Evolutionary conservation across 148 eudicot genomes (phyloP), one percentile per base, ranked within the genome.

Genomic region (Dianthus caryophyllus): DNA sequence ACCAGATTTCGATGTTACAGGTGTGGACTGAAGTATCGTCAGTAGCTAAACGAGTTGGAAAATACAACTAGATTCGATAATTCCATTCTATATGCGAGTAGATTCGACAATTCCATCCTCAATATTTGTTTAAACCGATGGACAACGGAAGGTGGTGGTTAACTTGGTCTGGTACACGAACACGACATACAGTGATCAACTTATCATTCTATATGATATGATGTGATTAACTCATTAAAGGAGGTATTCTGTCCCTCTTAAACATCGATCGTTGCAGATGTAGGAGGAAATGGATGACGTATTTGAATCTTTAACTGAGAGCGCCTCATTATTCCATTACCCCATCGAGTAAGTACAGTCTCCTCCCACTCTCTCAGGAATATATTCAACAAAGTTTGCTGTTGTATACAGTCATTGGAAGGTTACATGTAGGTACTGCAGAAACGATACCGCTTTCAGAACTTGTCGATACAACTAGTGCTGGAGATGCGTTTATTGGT

Each of bases 401-500:
- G 54, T 21, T 11, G 41, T 17, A 93, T 31, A 77, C 75, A 13
- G 72, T 94, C 36, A 65, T 61, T 63, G 99, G 96, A 46, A 82
- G 83, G 87, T 61, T 94, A 71, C 81, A 79, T 58, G 71, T 94
- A n/a, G 99, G 97, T 64, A 88, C 93, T 51, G 90, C 97, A 38
- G 96, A 86, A 78, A 88, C 86, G 70, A 86, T 88, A 71, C 90
- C 96, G 53, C 72, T 85, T 41, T 79, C 85, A 15, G 99, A 94
- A 81, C 84, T 94, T 60, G 73, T 94, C 30, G 99, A 89, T 80
- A 88, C 97, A 52, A 89, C 99, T 26, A 96, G 97, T 67, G 97
- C 99, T 53, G 96, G 96, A 15, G 99, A 88, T 78, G 89, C 97
- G 29, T 94, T 90, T 74, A 82, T 86, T 54, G 99, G 99, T 74